These are phyloP conservation scores for Trametes maxima DNA, from an alignment of 768 basidiomycete genomes.

Conservation along the genomic window DNA sequence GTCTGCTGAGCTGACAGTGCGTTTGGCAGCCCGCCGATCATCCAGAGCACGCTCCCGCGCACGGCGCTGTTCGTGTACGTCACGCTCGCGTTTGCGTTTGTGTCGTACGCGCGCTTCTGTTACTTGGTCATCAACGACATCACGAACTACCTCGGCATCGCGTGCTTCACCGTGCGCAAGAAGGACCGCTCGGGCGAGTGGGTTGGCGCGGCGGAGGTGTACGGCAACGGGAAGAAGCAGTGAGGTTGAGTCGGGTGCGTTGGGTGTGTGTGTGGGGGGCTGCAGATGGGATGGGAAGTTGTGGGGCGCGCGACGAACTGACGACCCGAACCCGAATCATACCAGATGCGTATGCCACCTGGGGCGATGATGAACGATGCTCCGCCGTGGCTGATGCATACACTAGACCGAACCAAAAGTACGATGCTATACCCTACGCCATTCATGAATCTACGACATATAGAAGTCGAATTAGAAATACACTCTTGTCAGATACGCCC, in stretches of 20 bases:
- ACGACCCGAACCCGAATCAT: not conserved
- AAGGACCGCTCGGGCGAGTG: constrained; percentile 73
- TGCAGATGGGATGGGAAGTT: not conserved
- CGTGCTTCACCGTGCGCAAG: constrained; percentile 91
- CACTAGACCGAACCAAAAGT: not conserved
- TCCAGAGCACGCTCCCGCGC: constrained; percentile 66
- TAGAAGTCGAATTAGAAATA: too few species aligned
- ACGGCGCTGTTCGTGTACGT: constrained; percentile 73
- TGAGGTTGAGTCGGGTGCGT: not conserved
- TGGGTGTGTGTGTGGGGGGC: not conserved
- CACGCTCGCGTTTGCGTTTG: constrained; percentile 66
- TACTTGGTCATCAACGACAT: constrained; percentile 84
- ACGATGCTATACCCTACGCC: not conserved
- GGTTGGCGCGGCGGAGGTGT: constrained; percentile 39
- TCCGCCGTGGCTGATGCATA: not conserved
- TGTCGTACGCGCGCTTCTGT: constrained; percentile 78
- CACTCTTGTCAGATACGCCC: too few species aligned
- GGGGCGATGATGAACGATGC: not conserved
- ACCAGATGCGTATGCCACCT: not conserved
- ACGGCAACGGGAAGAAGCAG: constrained; percentile 16
- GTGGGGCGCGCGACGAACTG: not conserved
- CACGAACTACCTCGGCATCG: constrained; percentile 90
- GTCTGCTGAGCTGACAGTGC: not conserved
- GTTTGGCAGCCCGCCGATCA: constrained; percentile 57
- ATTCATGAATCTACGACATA: too few species aligned